Conservation (phyloP, 2,329 filamentous ascomycete species). For the Ampelomyces quisqualis region DNA sequence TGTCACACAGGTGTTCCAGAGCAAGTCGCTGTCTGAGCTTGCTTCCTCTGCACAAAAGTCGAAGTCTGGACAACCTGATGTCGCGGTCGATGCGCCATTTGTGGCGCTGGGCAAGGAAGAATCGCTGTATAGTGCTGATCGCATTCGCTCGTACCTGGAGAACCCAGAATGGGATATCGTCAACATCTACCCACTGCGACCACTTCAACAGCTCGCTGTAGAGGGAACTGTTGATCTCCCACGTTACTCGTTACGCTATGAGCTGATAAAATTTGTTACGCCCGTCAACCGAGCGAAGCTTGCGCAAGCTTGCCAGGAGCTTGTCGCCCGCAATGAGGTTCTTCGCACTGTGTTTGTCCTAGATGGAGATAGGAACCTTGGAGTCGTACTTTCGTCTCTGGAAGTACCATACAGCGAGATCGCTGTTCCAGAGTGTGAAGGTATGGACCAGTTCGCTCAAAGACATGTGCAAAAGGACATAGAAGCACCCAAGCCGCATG, state of each 20-base stretch:
- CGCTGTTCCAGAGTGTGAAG: slow-evolving; percentile 47
- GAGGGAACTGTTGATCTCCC: slow-evolving; percentile 59
- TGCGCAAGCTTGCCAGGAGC: slow-evolving; percentile 53
- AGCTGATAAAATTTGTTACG: slow-evolving; percentile 62
- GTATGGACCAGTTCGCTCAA: slow-evolving; percentile 55
- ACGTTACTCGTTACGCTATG: slow-evolving; percentile 64
- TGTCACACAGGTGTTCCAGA: slow-evolving; percentile 49
- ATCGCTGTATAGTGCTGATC: slow-evolving; percentile 50
- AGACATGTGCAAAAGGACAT: slow-evolving; percentile 59
- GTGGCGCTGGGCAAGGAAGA: slow-evolving; percentile 51
- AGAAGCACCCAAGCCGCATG: slow-evolving; percentile 57
- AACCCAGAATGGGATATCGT: slow-evolving; percentile 54
- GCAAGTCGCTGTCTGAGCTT: slow-evolving; percentile 44
- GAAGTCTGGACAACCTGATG: slow-evolving; percentile 15
- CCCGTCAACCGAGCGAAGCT: slow-evolving; percentile 53
- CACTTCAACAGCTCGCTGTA: slow-evolving; percentile 61
- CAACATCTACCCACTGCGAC: slow-evolving; percentile 60
- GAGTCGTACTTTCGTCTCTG: slow-evolving; percentile 60
- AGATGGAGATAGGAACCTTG: slow-evolving; percentile 53
- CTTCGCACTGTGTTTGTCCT: slow-evolving; percentile 64
- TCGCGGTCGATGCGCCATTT: slow-evolving; percentile 50
- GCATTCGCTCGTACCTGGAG: slow-evolving; percentile 55
- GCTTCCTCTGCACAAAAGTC: slow-evolving; percentile 36
- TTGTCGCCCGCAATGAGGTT: slow-evolving; percentile 64
- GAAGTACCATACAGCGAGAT: slow-evolving; percentile 50